Conservation (phyloP, 75 land plant genomes). For the Isoetes taiwanensis region DNA sequence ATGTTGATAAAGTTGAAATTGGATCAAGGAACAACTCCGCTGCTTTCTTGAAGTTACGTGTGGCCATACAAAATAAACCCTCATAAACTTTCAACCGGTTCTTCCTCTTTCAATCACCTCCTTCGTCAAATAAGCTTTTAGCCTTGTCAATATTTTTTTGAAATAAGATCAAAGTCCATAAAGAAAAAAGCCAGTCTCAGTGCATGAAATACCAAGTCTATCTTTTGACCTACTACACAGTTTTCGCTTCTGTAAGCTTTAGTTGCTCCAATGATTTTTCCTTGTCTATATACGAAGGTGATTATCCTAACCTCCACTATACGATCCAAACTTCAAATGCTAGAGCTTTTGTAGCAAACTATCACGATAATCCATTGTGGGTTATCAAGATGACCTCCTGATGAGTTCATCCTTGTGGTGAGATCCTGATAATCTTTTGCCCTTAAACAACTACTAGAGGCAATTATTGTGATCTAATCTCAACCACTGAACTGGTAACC, state of each 20-base stretch:
- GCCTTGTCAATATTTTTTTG: slow-evolving; percentile 89
- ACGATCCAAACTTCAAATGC: too few relatives aligned
- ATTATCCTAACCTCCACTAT: too few relatives aligned
- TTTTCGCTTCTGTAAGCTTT: slow-evolving; percentile 77
- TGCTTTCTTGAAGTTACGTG: slow-evolving; percentile 92
- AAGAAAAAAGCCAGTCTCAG: slow-evolving; percentile 75
- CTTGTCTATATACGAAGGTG: too few relatives aligned
- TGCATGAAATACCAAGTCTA: slow-evolving; percentile 91
- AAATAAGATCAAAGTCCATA: slow-evolving; percentile 89
- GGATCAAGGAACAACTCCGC: slow-evolving; percentile 84
- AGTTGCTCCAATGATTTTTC: slow-evolving; percentile 89
- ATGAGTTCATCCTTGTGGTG: too few relatives aligned
- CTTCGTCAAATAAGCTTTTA: slow-evolving; percentile 96
- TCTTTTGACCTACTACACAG: slow-evolving; percentile 97
- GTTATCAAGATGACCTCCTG: too few relatives aligned
- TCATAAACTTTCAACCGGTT: slow-evolving; percentile 95
- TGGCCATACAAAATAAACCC: slow-evolving; percentile 89
- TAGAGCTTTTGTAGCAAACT: too few relatives aligned
- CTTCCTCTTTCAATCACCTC: slow-evolving; percentile 99
- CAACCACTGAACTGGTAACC: too few relatives aligned
- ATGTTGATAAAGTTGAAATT: slow-evolving; percentile 94
- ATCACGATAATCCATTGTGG: too few relatives aligned
- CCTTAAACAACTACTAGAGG: too few relatives aligned
- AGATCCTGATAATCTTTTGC: too few relatives aligned
- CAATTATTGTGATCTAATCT: too few relatives aligned